Evolutionary conservation across 371 early-diverging fungal genomes (phyloP).

Genomic region (Mucor circinelloides): DNA sequence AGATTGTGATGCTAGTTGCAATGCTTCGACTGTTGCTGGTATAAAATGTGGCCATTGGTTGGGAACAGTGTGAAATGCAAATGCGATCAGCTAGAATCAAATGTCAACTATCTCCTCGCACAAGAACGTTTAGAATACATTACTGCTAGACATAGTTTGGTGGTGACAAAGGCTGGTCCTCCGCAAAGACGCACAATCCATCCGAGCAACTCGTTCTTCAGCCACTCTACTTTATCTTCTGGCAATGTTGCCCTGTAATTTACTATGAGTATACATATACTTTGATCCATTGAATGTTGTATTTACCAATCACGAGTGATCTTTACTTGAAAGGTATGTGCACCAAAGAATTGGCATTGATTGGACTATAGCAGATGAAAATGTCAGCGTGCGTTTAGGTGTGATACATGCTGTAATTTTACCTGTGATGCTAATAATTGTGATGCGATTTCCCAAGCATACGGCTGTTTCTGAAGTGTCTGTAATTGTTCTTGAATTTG

Average conservation of each 20-base stretch:
- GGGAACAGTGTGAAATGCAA: slow-evolving; percentile 67
- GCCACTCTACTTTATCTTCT: slow-evolving; percentile 60
- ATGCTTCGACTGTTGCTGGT: slow-evolving; percentile 45
- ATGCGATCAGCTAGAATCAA: slow-evolving; percentile 60
- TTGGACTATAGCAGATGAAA: slow-evolving; percentile 44
- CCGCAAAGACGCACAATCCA: slow-evolving; percentile 63
- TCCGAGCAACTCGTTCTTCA: slow-evolving; percentile 63
- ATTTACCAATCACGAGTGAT: slow-evolving; percentile 77
- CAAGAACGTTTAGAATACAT: neutral
- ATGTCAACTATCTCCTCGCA: neutral
- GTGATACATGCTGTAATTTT: neutral
- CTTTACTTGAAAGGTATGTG: slow-evolving; percentile 82
- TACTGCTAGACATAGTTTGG: slow-evolving; percentile 78
- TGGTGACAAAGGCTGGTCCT: slow-evolving; percentile 70
- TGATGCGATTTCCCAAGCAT: slow-evolving; percentile 79
- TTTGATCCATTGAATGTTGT: neutral
- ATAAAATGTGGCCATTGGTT: slow-evolving; percentile 67
- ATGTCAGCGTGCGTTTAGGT: neutral
- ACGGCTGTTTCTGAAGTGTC: slow-evolving; percentile 65
- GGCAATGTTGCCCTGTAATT: slow-evolving; percentile 63
- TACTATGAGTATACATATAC: neutral
- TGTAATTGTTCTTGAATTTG: slow-evolving; percentile 72
- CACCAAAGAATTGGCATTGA: slow-evolving; percentile 82
- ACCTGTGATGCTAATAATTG: slow-evolving; percentile 62
- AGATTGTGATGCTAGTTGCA: slow-evolving; percentile 45